These are phyloP conservation scores for Vachellia collinsii DNA, from an alignment of 306 rosid genomes.

Conservation along the genomic window DNA sequence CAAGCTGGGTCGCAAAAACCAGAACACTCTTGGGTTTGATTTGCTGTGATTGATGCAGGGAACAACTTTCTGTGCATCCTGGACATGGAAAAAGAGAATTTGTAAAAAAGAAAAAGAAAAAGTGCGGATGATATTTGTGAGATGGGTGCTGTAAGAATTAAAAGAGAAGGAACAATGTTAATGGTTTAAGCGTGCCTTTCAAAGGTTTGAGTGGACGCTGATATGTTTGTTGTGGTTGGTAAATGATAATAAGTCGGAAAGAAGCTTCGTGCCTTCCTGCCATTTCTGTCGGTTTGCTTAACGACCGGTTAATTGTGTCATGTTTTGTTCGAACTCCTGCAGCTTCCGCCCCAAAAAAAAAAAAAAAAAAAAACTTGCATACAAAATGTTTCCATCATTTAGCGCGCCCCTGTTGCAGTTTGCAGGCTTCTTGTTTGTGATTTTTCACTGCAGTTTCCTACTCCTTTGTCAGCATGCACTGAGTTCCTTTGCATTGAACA, in stretches of 20 bases:
- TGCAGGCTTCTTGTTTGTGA: neutral
- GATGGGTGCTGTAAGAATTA: slow-evolving; percentile 46
- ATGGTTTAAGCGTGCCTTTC: slow-evolving; percentile 50
- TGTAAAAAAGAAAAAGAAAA: slow-evolving; percentile 28
- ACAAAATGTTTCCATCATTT: neutral
- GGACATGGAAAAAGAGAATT: slow-evolving; percentile 43
- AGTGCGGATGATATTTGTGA: slow-evolving; percentile 30
- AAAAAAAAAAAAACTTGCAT: no score
- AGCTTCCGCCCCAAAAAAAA: neutral
- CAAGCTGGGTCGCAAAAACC: slow-evolving; percentile 58
- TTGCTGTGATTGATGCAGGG: slow-evolving; percentile 42
- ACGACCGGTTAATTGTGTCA: slow-evolving; percentile 16
- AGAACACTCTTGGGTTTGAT: slow-evolving; percentile 58
- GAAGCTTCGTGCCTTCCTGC: slow-evolving; percentile 39
- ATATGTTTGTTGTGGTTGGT: slow-evolving; percentile 58
- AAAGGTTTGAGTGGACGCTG: slow-evolving; percentile 36
- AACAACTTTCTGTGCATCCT: slow-evolving; percentile 67
- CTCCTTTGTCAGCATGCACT: neutral
- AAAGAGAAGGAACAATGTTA: slow-evolving; percentile 43
- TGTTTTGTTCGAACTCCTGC: neutral
- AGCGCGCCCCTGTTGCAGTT: neutral
- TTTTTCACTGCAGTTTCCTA: neutral
- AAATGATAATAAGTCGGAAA: slow-evolving; percentile 41
- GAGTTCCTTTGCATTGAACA: neutral
- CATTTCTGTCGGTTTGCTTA: slow-evolving; percentile 29